phyloP scores from a whole-genome alignment of 441 rosid genomes.

The Croton setiger region DNA sequence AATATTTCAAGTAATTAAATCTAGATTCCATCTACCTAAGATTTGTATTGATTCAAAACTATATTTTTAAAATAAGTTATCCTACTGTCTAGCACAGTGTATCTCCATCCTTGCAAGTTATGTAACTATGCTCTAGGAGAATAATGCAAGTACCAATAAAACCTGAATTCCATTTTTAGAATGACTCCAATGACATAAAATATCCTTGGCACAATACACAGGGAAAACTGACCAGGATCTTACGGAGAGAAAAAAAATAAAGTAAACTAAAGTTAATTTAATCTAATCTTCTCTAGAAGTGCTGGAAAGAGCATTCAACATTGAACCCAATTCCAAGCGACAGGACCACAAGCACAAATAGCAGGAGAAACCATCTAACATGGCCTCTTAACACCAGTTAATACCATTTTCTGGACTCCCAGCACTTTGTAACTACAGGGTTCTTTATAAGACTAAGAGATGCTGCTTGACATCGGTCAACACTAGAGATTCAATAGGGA shows the following conservation, averaged over 20 bases:
- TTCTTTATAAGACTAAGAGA: not conserved
- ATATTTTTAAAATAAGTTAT: not conserved
- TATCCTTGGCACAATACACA: not conserved
- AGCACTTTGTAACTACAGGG: not conserved
- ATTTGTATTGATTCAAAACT: not conserved
- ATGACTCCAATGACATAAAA: not conserved
- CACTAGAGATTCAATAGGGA: not conserved
- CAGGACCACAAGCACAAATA: not conserved
- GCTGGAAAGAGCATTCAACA: not conserved
- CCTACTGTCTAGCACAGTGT: not conserved
- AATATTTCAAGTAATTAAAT: not conserved
- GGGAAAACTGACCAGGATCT: not conserved
- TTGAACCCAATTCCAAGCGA: not conserved
- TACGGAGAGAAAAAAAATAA: not conserved
- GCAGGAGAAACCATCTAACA: not conserved
- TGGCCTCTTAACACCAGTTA: not conserved
- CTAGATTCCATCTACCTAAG: conserved; percentile 1
- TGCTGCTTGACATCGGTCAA: not conserved
- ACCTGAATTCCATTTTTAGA: not conserved
- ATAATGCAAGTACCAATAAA: not conserved
- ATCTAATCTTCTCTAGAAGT: not conserved
- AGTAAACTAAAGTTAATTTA: not conserved
- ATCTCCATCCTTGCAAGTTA: not conserved
- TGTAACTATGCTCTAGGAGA: not conserved
- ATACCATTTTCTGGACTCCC: not conserved